phyloP scores from a whole-genome alignment of 2,329 filamentous ascomycete genomes.

The Thelonectria blattea region DNA sequence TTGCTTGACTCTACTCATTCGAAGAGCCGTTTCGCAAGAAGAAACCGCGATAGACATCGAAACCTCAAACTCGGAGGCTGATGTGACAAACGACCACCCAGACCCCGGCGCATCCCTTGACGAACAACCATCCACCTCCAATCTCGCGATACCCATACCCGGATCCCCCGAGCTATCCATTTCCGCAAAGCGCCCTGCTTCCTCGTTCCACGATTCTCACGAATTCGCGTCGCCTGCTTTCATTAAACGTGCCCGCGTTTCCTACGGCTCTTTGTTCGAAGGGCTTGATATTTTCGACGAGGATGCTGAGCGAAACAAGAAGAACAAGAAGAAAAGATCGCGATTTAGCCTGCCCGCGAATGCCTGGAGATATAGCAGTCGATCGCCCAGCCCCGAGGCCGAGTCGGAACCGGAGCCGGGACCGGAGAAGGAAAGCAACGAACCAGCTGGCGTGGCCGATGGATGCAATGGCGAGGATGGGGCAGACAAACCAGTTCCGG shows the following conservation, averaged over 20 bases:
- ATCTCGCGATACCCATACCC: constrained; percentile 26
- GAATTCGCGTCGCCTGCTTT: constrained; percentile 83
- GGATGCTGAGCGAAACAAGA: constrained; percentile 47
- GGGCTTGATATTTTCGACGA: constrained; percentile 74
- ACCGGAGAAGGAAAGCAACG: constrained; percentile 30
- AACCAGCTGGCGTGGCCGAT: constrained; percentile 21
- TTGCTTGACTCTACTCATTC: constrained; percentile 53
- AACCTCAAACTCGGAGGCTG: constrained; percentile 27
- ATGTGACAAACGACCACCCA: constrained; percentile 27
- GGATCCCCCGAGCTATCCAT: constrained; percentile 28
- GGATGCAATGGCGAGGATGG: constrained; percentile 20
- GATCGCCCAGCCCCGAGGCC: constrained; percentile 72
- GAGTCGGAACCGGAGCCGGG: constrained; percentile 35
- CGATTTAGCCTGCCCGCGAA: constrained; percentile 70
- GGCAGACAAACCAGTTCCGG: constrained; percentile 11
- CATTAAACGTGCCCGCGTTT: constrained; percentile 72
- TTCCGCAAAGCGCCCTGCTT: constrained; percentile 43
- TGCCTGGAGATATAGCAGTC: constrained; percentile 76
- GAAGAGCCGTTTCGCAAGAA: constrained; percentile 52
- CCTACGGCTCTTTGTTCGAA: constrained; percentile 71
- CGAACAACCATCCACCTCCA: constrained; percentile 12
- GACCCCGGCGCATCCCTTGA: constrained; percentile 12
- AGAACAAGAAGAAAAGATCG: constrained; percentile 65
- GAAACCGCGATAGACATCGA: constrained; percentile 61
- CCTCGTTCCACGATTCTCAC: constrained; percentile 47